Evolutionary conservation across 805 yeast species (phyloP).

Genomic region (Kregervanrija delftensis): DNA sequence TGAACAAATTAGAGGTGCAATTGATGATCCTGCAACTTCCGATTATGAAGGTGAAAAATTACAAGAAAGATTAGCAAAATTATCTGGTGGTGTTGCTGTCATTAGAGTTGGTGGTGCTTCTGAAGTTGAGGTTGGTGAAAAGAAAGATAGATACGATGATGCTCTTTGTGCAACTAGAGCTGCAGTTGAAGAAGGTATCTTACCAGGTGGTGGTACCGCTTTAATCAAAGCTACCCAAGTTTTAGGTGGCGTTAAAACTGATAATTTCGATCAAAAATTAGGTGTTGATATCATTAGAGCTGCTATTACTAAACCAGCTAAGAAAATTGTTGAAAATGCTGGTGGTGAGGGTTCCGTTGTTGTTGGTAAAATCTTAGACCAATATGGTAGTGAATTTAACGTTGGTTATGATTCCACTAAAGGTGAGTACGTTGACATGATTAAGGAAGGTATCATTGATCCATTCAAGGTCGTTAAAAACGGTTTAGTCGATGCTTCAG

Average conservation of each 20-base stretch:
- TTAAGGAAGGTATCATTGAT: slow-evolving; percentile 94
- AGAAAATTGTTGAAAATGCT: slow-evolving; percentile 91
- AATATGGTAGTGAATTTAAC: slow-evolving; percentile 66
- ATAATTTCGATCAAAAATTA: slow-evolving; percentile 91
- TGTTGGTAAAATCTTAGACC: slow-evolving; percentile 76
- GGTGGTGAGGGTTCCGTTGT: slow-evolving; percentile 97
- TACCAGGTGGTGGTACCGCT: slow-evolving; percentile 99
- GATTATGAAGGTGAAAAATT: slow-evolving; percentile 96
- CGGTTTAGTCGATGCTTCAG: slow-evolving; percentile 92
- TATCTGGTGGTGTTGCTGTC: slow-evolving; percentile 98
- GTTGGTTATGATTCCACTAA: slow-evolving; percentile 87
- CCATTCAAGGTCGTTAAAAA: slow-evolving; percentile 97
- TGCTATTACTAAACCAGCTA: slow-evolving; percentile 93
- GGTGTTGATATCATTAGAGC: slow-evolving; percentile 91
- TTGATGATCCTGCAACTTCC: slow-evolving; percentile 66
- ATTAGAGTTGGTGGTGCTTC: slow-evolving; percentile 95
- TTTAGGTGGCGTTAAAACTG: slow-evolving; percentile 63
- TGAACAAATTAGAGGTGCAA: slow-evolving; percentile 84
- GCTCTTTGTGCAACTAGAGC: slow-evolving; percentile 98
- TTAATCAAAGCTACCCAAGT: slow-evolving; percentile 82
- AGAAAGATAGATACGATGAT: slow-evolving; percentile 98
- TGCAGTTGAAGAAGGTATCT: slow-evolving; percentile 96
- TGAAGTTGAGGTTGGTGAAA: slow-evolving; percentile 97
- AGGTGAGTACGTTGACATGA: slow-evolving; percentile 93
- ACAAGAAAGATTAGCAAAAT: slow-evolving; percentile 94